phyloP scores from a whole-genome alignment of 2,329 filamentous ascomycete genomes.

The Penicillium sp. region DNA sequence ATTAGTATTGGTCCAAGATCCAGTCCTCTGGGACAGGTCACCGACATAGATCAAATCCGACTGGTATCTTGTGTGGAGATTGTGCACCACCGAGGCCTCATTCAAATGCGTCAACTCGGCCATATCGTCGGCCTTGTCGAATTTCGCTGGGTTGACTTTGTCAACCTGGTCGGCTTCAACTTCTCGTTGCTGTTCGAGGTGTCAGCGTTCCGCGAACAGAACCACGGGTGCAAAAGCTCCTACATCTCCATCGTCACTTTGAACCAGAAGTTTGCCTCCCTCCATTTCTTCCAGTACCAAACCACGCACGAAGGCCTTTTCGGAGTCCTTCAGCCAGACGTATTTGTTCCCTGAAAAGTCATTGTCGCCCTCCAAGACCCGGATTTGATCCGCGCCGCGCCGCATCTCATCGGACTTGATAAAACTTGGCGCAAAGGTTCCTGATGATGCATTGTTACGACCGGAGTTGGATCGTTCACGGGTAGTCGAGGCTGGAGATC shows the following conservation, averaged over 20 bases:
- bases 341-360: conserved; percentile 99
- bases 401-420: conserved; percentile 85
- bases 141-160: conserved; percentile 99
- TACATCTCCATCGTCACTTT: conserved; percentile 91
- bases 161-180: conserved; percentile 86
- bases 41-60: conserved; percentile 85
- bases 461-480: conserved; percentile 66
- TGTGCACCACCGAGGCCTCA: conserved; percentile 96
- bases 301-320: conserved; percentile 87
- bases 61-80: conserved; percentile 92
- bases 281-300: conserved; percentile 84
- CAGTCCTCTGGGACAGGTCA: conserved; percentile 11
- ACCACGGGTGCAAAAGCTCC: conserved; percentile 39
- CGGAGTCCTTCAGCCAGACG: conserved; percentile 91
- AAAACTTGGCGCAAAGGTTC: conserved; percentile 93
- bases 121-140: conserved; percentile 99
- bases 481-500: conserved; percentile 44
- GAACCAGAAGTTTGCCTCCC: conserved; percentile 73
- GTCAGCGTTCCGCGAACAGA: conserved; percentile 25
- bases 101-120: conserved; percentile 97
- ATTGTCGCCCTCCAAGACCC: conserved; percentile 91
- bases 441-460: conserved; percentile 66
- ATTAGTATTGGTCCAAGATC: conserved; percentile 6
- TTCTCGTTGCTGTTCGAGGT: conserved; percentile 71
- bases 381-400: conserved; percentile 58